Evolutionary conservation across 306 rosid species (phyloP), one percentile per base, ranked within the genome.

Genomic region (Trichosanthes cucumerina): DNA sequence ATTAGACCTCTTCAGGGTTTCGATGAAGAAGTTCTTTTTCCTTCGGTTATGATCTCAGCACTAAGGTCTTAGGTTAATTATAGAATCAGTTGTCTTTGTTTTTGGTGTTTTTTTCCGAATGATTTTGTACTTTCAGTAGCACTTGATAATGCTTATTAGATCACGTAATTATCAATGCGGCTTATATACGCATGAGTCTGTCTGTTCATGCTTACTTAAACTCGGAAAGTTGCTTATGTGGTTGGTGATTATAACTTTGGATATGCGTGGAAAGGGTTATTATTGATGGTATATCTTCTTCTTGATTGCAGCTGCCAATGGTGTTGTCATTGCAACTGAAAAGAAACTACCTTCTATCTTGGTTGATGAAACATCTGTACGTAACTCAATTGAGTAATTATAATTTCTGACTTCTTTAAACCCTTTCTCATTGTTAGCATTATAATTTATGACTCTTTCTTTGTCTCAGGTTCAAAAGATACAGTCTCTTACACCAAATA

Each of bases 311-410:
- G 93, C 97, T 90, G 93, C 97, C 26, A 92, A 96, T 86, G 98
- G 98, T 52, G 99, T 96, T 80, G 89, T 96, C 77, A 91, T 96
- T 77, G 99, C 98, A 3, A 92, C 98, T 0, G 99, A 96, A 88
- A 96, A 96, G 93, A 92, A 96, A 86, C 86, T 91, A 19, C 99
- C 99, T 46, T 96, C 99, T 38, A 91, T 92, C 74, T 84, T 96
- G 92, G 98, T 92, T 49, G 98, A 96, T 77, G 99, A 96, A 87
- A 18, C 96, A 78, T 95, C 97, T 3, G 97, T 95, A 79, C 81
- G 97, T 81, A 52, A 74, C 74, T 78, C 66, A 50, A 53, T 19
- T 57, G 47, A 41, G 38, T 57, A 71, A 56, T 57, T 28, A 57
- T 53, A 19, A 47, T 58, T 53, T 31, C 8, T 33, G 13, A 73